phyloP scores from a whole-genome alignment of 1,284 basidiomycete genomes.

The Thecaphora thlaspeos region DNA sequence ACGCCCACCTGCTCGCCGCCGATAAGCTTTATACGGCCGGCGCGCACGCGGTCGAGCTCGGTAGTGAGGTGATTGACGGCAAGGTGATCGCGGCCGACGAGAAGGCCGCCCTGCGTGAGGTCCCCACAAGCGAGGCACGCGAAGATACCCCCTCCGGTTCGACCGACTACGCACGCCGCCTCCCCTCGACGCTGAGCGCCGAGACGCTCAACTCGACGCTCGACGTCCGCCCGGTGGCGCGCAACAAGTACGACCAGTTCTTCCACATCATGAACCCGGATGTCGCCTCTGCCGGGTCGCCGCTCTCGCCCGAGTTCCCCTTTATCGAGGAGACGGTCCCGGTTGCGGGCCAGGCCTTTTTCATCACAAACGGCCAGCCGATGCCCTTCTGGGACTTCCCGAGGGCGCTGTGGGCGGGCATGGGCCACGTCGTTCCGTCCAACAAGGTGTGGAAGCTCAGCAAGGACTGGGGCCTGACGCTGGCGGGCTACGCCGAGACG shows the following conservation, averaged over 20 bases:
- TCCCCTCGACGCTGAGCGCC: conserved; percentile 38
- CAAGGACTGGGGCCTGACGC: conserved; percentile 33
- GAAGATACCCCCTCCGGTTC: conserved; percentile 41
- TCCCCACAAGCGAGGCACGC: conserved; percentile 46
- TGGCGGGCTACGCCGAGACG: conserved; percentile 65
- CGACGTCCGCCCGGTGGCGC: conserved; percentile 65
- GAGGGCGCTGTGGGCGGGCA: conserved; percentile 74
- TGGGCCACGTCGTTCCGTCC: conserved; percentile 36
- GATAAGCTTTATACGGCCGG: conserved; percentile 66
- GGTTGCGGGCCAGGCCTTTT: conserved; percentile 91
- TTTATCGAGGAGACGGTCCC: conserved; percentile 63
- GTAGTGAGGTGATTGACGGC: conserved; percentile 26
- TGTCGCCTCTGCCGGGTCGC: conserved; percentile 37
- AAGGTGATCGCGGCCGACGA: conserved; percentile 34
- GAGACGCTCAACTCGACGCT: conserved; percentile 64
- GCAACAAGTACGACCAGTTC: conserved; percentile 68
- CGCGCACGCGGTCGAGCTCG: conserved; percentile 57
- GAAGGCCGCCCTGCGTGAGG: conserved; percentile 18
- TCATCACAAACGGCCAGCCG: conserved; percentile 96
- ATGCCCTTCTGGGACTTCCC: conserved; percentile 95
- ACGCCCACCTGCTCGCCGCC: conserved; percentile 89
- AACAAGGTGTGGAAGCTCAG: conserved; percentile 42
- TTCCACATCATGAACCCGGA: conserved; percentile 53
- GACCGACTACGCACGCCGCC: conserved; percentile 46
- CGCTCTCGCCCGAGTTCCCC: conserved; percentile 43